These are phyloP conservation scores for Cladorrhinum sp. DNA, from an alignment of 2,329 filamentous ascomycete genomes.

Conservation along the genomic window DNA sequence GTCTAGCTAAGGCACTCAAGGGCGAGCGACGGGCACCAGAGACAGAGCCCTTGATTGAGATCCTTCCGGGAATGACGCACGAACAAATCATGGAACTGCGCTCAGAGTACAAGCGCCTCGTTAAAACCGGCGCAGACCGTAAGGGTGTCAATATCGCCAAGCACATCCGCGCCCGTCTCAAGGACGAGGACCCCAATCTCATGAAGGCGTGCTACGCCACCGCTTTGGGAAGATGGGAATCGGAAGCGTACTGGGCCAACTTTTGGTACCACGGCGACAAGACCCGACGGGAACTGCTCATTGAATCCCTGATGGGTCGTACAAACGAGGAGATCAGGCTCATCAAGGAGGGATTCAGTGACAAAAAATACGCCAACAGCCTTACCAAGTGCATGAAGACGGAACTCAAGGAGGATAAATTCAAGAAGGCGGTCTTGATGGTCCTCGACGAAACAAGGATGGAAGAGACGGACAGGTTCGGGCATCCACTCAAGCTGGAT, in stretches of 20 bases:
- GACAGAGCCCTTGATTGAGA: conserved; percentile 70
- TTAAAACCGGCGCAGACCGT: conserved; percentile 70
- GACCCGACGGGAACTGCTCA: conserved; percentile 81
- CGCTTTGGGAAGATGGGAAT: conserved; percentile 85
- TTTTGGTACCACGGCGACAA: conserved; percentile 93
- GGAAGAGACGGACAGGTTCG: conserved; percentile 70
- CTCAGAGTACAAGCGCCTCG: conserved; percentile 84
- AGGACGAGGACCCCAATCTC: conserved; percentile 70
- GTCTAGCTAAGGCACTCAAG: conserved; percentile 72
- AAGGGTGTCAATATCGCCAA: conserved; percentile 83
- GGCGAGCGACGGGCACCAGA: conserved; percentile 62
- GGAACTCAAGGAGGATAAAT: conserved; percentile 94
- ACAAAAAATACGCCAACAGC: conserved; percentile 86
- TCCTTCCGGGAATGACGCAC: conserved; percentile 79
- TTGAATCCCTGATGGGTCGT: conserved; percentile 88
- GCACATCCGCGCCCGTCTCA: conserved; percentile 74
- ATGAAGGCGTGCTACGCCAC: conserved; percentile 91
- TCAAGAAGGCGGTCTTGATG: conserved; percentile 81
- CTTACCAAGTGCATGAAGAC: conserved; percentile 83
- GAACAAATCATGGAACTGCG: conserved; percentile 85
- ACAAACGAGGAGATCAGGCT: conserved; percentile 80
- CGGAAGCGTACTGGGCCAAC: conserved; percentile 96
- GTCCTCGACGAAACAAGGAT: conserved; percentile 80
- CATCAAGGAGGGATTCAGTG: conserved; percentile 85
- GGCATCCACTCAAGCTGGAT: conserved; percentile 57